A percentile compares a stretch with the other conserved stretches of the same genome.
Conservation (phyloP, 768 basidiomycete species). For the Psilocybe sp. region DNA sequence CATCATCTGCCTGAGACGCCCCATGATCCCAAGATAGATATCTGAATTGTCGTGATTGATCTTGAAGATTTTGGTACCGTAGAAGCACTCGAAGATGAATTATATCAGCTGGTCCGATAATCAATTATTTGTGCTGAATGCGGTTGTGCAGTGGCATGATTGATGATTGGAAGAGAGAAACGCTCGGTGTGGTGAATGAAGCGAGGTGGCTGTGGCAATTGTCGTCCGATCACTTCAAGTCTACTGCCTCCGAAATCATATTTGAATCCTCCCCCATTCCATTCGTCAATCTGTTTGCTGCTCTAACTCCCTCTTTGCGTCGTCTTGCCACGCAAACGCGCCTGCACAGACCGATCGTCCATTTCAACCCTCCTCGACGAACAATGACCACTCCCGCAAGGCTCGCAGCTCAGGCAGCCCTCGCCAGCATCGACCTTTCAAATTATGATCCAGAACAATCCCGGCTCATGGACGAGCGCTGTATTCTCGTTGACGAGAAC, state of each 20-base stretch:
- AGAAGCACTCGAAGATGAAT: background rate
- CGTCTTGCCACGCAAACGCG: constrained; percentile 16
- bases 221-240: background rate
- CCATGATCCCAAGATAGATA: background rate
- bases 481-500: constrained; percentile 88
- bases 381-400: constrained; percentile 61
- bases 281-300: constrained; percentile 15
- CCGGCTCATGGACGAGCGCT: constrained; percentile 92
- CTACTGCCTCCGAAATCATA: constrained; percentile 3
- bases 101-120: background rate
- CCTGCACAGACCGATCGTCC: background rate
- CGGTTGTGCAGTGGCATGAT: constrained; percentile 1
- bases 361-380: constrained; percentile 6
- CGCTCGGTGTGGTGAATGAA: too few relatives aligned
- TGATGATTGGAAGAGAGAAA: too few relatives aligned
- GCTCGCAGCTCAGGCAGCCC: constrained; percentile 56
- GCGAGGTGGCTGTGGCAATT: too few relatives aligned
- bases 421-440: constrained; percentile 75
- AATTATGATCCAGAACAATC: constrained; percentile 92
- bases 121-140: background rate
- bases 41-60: too few relatives aligned
- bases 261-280: background rate
- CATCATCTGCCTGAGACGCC: background rate
- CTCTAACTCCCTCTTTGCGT: constrained; percentile 15
- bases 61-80: too few relatives aligned